Evolutionary conservation across 352 stramenopile genomes (phyloP), one percentile per base, ranked within the genome.

Genomic region (Phytopythium aichiense): DNA sequence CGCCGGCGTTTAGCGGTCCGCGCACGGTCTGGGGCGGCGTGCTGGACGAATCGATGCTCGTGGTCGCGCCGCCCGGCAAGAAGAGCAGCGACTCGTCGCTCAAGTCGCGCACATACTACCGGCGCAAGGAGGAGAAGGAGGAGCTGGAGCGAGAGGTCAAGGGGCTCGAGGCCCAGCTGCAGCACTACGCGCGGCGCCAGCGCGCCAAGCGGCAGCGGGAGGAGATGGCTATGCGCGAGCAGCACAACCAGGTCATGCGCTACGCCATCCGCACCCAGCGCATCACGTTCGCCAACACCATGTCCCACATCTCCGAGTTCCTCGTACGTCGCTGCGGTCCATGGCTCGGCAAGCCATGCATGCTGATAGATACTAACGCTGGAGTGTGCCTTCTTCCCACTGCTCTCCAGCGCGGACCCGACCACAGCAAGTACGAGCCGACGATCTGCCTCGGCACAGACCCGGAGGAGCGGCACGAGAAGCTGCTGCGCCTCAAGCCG

Each of bases 121-220:
- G 71, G 55, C 73, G 73, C 65, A 81, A 81, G 68, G 68, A 81
- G 38, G 73, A 81, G 61, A 75, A 67, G 33, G 62, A 73, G n/a
- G 25, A 64, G 31, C 42, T 81, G 8, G 60, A 71, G 65, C 53
- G 54, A 22, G 60, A 81, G 51, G 31, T 72, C 38, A 57, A 67
- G 9, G 65, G 56, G 18, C 52, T 81, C 22, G 65, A 72, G 42
- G 22, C 59, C 54, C 65, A 73, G 56, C 48, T 75, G 50, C 58
- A 72, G 52, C 61, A 69, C 46, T 68, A 73, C 31, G 58, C 52
- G 45, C 54, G 58, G 15, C 63, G 64, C 0, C 53, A 66, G 12
- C 66, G 71, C 33, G 46, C 66, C 53, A 63, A 64, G 40, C 65
- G 71, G n/a, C 65, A 73, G 43, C 64, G 62, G 12, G 57, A 70